These are phyloP conservation scores for Claviceps sp. DNA, from an alignment of 2,329 filamentous ascomycete genomes.

Conservation along the genomic window DNA sequence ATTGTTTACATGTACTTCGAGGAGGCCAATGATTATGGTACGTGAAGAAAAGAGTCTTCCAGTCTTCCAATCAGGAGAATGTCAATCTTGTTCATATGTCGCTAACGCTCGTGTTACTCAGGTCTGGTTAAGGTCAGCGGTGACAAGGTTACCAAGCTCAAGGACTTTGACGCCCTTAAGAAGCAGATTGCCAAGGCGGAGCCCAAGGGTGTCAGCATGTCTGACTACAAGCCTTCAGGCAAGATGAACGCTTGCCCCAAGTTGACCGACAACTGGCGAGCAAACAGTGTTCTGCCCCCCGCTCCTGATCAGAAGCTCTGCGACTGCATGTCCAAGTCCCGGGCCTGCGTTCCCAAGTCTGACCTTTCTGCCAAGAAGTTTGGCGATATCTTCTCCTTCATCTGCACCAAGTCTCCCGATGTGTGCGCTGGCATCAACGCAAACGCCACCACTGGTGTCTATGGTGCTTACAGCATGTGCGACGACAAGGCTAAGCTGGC, in stretches of 20 bases:
- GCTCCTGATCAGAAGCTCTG: constrained; percentile 68
- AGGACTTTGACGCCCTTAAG: constrained; percentile 63
- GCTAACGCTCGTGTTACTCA: constrained; percentile 13
- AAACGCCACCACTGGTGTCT: constrained; percentile 54
- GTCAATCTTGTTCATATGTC: neutral
- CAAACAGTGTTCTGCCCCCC: constrained; percentile 58
- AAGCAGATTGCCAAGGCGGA: constrained; percentile 54
- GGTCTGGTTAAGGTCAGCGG: constrained; percentile 52
- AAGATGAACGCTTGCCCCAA: constrained; percentile 59
- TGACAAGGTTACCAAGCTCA: constrained; percentile 48
- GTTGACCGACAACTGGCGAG: constrained; percentile 49
- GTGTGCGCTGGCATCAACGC: constrained; percentile 56
- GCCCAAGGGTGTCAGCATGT: constrained; percentile 51
- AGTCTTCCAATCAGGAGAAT: neutral
- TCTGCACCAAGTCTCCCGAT: constrained; percentile 46
- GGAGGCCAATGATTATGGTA: constrained; percentile 78
- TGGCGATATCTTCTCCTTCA: constrained; percentile 56
- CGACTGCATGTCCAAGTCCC: constrained; percentile 66
- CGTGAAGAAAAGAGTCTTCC: constrained; percentile 11
- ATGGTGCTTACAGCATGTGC: constrained; percentile 72
- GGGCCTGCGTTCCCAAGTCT: constrained; percentile 55
- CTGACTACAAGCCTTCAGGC: constrained; percentile 62
- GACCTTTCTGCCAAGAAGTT: constrained; percentile 44
- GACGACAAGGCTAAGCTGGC: constrained; percentile 53
- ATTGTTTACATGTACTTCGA: constrained; percentile 99